Conservation (phyloP, 2,329 filamentous ascomycete species). For the Scedosporium aurantiacum region DNA sequence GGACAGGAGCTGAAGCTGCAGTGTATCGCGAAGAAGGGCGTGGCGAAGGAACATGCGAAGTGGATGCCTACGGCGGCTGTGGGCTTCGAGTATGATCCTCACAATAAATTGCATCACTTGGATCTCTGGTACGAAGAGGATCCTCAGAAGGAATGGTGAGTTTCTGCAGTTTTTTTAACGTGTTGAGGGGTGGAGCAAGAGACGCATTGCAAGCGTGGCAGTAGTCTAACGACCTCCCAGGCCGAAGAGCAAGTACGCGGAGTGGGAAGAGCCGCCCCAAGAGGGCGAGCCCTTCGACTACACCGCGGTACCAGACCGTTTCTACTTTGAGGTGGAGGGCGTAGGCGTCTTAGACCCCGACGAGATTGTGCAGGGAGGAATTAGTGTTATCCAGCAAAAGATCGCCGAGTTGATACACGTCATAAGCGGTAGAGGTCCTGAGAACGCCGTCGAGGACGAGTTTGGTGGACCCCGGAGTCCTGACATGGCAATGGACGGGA, state of each 20-base stretch:
- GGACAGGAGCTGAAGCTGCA: conserved; percentile 83
- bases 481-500: conserved; percentile 47
- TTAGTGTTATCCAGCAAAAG: conserved; percentile 82
- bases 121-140: conserved; percentile 91
- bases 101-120: conserved; percentile 87
- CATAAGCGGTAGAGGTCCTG: conserved; percentile 40
- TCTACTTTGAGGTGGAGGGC: conserved; percentile 91
- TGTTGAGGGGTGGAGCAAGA: background rate
- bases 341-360: conserved; percentile 84
- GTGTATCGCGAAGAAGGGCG: conserved; percentile 95
- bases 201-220: background rate
- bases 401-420: conserved; percentile 67
- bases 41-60: conserved; percentile 97
- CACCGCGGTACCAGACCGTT: conserved; percentile 70
- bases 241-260: conserved; percentile 72
- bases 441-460: conserved; percentile 46
- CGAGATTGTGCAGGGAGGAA: conserved; percentile 76
- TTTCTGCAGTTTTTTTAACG: conserved; percentile 9
- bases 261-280: conserved; percentile 67
- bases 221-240: conserved; percentile 29
- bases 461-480: conserved; percentile 57
- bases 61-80: conserved; percentile 90
- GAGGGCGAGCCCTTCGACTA: conserved; percentile 87
- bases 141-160: conserved; percentile 72
- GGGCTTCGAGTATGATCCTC: conserved; percentile 95